Conservation (phyloP, 371 early-diverging fungal genomes). For the Mortierella sp. region DNA sequence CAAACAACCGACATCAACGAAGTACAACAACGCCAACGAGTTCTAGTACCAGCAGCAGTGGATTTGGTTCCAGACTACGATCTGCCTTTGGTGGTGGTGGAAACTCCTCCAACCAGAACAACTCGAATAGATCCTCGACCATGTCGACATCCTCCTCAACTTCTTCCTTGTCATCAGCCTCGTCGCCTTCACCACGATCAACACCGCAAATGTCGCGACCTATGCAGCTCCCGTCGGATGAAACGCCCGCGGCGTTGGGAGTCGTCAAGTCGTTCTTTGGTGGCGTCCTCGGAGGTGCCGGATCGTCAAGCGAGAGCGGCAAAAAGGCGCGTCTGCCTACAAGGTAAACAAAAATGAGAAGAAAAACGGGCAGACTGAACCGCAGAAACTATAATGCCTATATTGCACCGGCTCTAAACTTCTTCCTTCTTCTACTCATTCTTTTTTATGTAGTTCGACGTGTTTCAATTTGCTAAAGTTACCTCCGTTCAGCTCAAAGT, state of each 20-base stretch:
- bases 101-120: not conserved
- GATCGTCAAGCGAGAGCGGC: constrained; percentile 36
- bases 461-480: constrained; percentile 93
- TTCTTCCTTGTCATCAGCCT: not conserved
- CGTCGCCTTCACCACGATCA: constrained; percentile 20
- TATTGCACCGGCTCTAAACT: not conserved
- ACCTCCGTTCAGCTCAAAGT: constrained; percentile 76
- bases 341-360: constrained; percentile 54
- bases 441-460: constrained; percentile 55
- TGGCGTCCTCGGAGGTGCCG: constrained; percentile 57
- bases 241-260: constrained; percentile 39
- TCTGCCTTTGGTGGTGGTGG: constrained; percentile 23
- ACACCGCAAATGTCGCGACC: constrained; percentile 12
- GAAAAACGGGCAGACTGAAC: too few species aligned
- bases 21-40: not conserved
- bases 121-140: constrained; percentile 11
- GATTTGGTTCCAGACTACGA: constrained; percentile 42
- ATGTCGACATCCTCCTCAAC: constrained; percentile 16
- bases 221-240: constrained; percentile 13
- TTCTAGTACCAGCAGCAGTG: constrained; percentile 6
- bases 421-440: not conserved
- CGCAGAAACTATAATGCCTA: not conserved
- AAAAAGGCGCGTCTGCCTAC: constrained; percentile 68
- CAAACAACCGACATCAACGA: not conserved
- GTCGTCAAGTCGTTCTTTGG: constrained; percentile 66